Evolutionary conservation across 352 stramenopile species (phyloP), one percentile per base, ranked within the genome.

Genomic region (Phytophthora nicotianae): DNA sequence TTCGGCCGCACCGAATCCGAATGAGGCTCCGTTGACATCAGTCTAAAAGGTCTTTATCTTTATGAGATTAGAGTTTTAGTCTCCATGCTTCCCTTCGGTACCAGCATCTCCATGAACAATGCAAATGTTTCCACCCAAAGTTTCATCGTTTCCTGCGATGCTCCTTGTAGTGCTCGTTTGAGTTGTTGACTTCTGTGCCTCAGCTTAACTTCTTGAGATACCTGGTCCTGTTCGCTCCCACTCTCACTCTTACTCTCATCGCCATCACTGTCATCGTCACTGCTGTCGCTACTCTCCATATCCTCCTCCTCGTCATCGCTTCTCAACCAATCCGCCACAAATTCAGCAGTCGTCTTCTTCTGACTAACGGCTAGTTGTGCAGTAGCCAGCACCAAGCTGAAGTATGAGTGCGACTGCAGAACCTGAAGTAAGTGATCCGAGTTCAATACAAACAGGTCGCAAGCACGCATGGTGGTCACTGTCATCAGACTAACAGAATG

Each of bases 391-490:
- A 83, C 58, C 2, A 82, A 37, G n/a, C 57, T 65, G 20, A 87
- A 90, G 23, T 77, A 86, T 2, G 64, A 13, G 5, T 85, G 68
- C 3, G 64, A 59, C 5, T 70, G 41, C 17, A 90, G 51, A 7
- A 75, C 52, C 8, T 81, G 63, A 5, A 85, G 58, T 21, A 91
- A 50, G 3, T 77, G 51, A 26, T 89, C 67, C 9, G 79, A 82
- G 27, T 74, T 70, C 13, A 90, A 60, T 26, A 77, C 74, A 26
- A 91, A 86, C 1, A 90, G 49, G n/a, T 88, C 79, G 20, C 81
- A 87, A 8, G 81, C 78, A 4, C 78, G 72, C n/a, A 83, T 61
- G 0, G 65, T 84, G 14, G 75, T 75, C 43, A 88, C 74, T 0
- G 77, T 85, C 42, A 75, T 72, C 5, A 86, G 50, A 32, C 79